Base-by-base conservation (phyloP, 805 yeast genomes). In the Maudiozyma saulgeensis region DNA sequence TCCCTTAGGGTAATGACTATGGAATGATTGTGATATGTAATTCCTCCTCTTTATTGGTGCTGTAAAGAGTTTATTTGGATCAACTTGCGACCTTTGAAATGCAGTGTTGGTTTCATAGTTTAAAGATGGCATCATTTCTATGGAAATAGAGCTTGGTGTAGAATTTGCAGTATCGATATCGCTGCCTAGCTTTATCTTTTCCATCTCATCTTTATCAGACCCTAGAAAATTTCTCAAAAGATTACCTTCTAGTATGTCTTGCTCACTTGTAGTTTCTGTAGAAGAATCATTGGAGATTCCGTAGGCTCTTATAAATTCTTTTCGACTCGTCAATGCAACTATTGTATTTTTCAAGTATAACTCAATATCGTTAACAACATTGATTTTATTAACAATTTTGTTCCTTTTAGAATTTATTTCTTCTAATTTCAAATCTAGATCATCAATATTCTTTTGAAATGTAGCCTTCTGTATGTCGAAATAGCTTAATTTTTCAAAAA, bases 391-490 rank as follows among this genome's bases (percentile, higher is more conserved):
- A 54, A 78, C 77, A 15, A 80, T 73, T 15, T 68, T 54, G 50
- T 71, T 66, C 48, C 87, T 68, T 64, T 71, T 64, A 12, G 60
- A 52, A 44, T 76, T 73, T 38, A 82, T 58, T 54, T 70, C 71
- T 34, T 70, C 67, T 31, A 82, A 77, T 53, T 78, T 73, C 37
- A 58, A 60, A 59, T 82, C 86, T 37, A 84, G 71, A 50, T 82
- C 88, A 45, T 69, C 66, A 28, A 84, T 78, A 57, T 84, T 89
- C 57, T 71, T 72, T 2, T 85, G 73, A 0, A 85, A 79, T 40
- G 82, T 62, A n/a, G 80, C 78, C 60, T 82, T 81, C 46, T 84
- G 75, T 25, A 84, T 73, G 54, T 80, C 82, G 50, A 81, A 62
- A 18, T 77, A 63, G 48, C 79, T 82, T 54, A 82, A 63, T 49